Evolutionary conservation across 169 alveolate species (phyloP), one percentile per base, ranked within the genome.

Genomic region (Plasmodium vivax): DNA sequence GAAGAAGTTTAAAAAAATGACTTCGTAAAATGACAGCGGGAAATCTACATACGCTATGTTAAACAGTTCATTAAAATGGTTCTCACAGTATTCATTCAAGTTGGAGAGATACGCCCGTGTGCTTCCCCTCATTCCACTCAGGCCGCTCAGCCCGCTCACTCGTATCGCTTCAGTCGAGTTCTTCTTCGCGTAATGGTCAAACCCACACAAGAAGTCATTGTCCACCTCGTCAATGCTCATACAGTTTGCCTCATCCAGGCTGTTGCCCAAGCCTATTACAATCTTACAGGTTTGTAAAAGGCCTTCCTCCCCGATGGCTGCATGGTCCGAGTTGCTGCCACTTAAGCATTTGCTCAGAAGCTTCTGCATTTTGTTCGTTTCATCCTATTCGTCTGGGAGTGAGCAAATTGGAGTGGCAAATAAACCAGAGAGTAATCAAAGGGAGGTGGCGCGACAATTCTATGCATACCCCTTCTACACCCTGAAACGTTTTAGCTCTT

Each of bases 1-100:
- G 32, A 58, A 80, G 54, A 90, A 90, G 73, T 90, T 90, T 32
- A 71, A 41, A 81, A 41, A 90, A 6, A 90, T 79, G 16, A 82
- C 47, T 74, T 90, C 32, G 68, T 90, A 90, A 90, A 90, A 81
- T 38, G 38, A 30, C 41, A 80, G 19, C 27, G 94, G 84, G 8
- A 43, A 51, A 30, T 90, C 92, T 81, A 90, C 36, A 54, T 62
- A 71, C 23, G 80, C 94, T 43, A 90, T 90, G 23, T 82, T 68
- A 90, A 90, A 90, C 36, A 80, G 7, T 62, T 41, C 54, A 90
- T 90, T 90, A 81, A 90, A 90, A 71, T 62, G 45, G 74, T 90
- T 90, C 73, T 90, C 94, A 79, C 84, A 81, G 83, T 90, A 90
- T 27, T 32, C 94, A 62, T 90, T 90, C 45, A 90, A 81, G 54